Conservation (phyloP, 331 rosid genomes). For the Prunus yedoensis region DNA sequence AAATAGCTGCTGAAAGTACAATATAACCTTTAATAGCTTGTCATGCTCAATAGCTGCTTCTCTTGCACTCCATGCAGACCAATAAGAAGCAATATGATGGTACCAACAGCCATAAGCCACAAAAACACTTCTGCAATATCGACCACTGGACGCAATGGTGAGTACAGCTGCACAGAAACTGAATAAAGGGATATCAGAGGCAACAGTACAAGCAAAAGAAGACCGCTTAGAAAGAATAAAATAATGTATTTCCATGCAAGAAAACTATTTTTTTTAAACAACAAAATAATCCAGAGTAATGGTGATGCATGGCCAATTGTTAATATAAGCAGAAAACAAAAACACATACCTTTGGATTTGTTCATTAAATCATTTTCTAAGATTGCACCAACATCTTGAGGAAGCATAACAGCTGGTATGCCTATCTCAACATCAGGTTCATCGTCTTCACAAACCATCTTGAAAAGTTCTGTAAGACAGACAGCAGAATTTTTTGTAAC, state of each 20-base stretch:
- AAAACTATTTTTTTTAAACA: background rate
- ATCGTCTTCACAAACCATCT: constrained; percentile 90
- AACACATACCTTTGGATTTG: constrained; percentile 49
- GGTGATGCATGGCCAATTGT: constrained; percentile 8
- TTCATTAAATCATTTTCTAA: constrained; percentile 57
- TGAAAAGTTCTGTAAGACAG: constrained; percentile 74
- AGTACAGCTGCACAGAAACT: constrained; percentile 97
- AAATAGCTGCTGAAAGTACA: constrained; percentile 13
- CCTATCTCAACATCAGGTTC: constrained; percentile 70
- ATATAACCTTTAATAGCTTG: constrained; percentile 75
- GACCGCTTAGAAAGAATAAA: background rate
- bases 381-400: constrained; percentile 75
- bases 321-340: constrained; percentile 18
- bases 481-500: constrained; percentile 23
- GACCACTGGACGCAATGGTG: constrained; percentile 87
- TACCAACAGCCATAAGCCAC: constrained; percentile 99
- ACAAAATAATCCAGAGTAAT: constrained; percentile 4
- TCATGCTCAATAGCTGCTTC: constrained; percentile 91
- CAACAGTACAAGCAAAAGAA: constrained; percentile 22
- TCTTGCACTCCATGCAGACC: constrained; percentile 99
- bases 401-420: constrained; percentile 98
- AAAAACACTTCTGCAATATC: constrained; percentile 97
- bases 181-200: constrained; percentile 34
- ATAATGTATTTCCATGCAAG: constrained; percentile 9
- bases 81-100: constrained; percentile 89